Base-by-base conservation (phyloP, 768 basidiomycete species). In the Panaeolus papilionaceus region DNA sequence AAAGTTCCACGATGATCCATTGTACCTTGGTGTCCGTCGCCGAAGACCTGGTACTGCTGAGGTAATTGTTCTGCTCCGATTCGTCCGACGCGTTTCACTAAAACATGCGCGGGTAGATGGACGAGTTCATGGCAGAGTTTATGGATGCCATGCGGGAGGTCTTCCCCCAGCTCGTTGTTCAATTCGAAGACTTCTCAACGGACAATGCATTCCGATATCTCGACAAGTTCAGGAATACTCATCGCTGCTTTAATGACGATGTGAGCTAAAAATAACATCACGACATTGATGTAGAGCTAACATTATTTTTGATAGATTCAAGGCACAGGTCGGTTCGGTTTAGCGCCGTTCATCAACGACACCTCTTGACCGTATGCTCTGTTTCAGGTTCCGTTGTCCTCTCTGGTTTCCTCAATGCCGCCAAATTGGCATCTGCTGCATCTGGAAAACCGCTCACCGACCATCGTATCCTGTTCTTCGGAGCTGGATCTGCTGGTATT, bases 401-500 rank as follows among this genome's bases (percentile, higher is more conserved):
- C 64, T 89, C 87, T 64, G 92, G 92, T 4, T 91, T 92, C 78
- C 79, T 92, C 68, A 91, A 91, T 67, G 91, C 92, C 23, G 91
- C 90, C 0, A 84, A 84, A 65, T 80, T 91, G 40, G 81, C 89
- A 12, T 85, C 86, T 58, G 80, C 79, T 80, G 77, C 86, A 75
- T 76, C 86, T 82, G 76, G 84, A 77, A 82, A 66, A 61, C 82
- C 91, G 11, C 80, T 94, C 61, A 78, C 82, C 33, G 91, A 93
- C 61, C 95, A 96, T 72, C 86, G 87, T 54, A 92, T 96, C 72
- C 83, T 96, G 63, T 96, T 97, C 84, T 89, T 93, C 63, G 95
- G 95, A n/a, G 94, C 95, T 1, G 95, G 95, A 0, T 92, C 90
- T 11, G 92, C 93, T 8, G 95, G 94, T 54, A 91, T 96, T 63